Conservation (phyloP, 345 rosid genomes). For the Linum tenue region DNA sequence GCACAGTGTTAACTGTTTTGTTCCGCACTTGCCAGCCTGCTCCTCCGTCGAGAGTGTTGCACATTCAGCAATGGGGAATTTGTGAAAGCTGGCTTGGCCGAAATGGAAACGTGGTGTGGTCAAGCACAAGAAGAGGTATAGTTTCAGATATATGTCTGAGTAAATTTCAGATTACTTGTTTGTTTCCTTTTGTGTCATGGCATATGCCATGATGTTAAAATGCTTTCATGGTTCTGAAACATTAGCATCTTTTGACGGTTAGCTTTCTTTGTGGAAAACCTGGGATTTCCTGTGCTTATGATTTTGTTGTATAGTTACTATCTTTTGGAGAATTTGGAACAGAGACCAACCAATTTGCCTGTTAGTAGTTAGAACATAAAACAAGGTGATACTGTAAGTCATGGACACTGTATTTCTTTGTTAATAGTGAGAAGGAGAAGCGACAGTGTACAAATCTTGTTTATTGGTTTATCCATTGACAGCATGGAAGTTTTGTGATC, state of each 20-base stretch:
- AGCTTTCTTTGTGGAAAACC: constrained; percentile 15
- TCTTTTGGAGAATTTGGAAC: too few species aligned
- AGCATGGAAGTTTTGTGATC: too few species aligned
- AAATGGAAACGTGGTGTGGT: constrained; percentile 10
- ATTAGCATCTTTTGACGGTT: constrained; percentile 18
- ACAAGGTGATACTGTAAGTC: too few species aligned
- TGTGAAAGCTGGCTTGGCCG: constrained; percentile 8
- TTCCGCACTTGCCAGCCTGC: constrained; percentile 16
- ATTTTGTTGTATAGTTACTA: too few species aligned
- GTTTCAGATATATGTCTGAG: not conserved
- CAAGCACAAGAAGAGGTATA: constrained; percentile 10
- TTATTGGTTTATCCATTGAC: too few species aligned
- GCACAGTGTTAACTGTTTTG: not conserved
- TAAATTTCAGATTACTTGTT: not conserved
- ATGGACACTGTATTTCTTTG: too few species aligned
- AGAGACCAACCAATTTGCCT: too few species aligned
- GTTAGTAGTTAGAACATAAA: too few species aligned
- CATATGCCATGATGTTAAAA: too few species aligned
- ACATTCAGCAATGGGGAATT: constrained; percentile 9
- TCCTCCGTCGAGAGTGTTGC: constrained; percentile 21
- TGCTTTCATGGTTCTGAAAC: not conserved
- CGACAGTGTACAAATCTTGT: too few species aligned
- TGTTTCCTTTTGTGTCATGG: not conserved
- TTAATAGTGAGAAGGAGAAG: too few species aligned
- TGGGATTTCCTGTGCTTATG: not conserved